Evolutionary conservation across 1,139 yeast species (phyloP).

Genomic region (Geotrichum phurueaensis): DNA sequence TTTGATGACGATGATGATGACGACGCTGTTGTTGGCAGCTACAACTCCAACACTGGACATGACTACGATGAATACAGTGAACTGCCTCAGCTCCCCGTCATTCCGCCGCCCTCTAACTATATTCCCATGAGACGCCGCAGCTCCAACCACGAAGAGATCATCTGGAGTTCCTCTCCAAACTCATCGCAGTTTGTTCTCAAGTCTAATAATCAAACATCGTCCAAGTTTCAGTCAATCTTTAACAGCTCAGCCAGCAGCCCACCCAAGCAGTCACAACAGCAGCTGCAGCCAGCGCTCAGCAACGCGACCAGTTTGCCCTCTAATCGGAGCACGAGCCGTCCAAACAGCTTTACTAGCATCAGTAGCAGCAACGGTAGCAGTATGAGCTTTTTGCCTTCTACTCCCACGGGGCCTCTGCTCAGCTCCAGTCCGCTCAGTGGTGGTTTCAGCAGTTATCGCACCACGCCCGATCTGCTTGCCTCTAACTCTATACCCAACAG

Average conservation of each 20-base stretch:
- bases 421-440: not conserved
- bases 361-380: not conserved
- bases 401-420: not conserved
- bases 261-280: constrained; percentile 1
- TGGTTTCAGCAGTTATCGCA: not conserved
- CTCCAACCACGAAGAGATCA: constrained; percentile 14
- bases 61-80: not conserved
- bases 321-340: not conserved
- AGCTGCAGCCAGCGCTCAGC: not conserved
- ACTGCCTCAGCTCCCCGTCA: not conserved
- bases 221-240: constrained; percentile 13
- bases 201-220: constrained; percentile 1
- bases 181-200: constrained; percentile 1
- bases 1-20: constrained; percentile 8
- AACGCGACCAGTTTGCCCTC: not conserved
- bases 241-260: constrained; percentile 5
- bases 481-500: not conserved
- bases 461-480: not conserved
- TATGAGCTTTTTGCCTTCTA: not conserved
- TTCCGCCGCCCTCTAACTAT: not conserved
- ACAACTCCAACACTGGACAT: not conserved
- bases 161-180: constrained; percentile 14
- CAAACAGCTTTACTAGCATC: not conserved
- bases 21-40: not conserved
- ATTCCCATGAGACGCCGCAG: constrained; percentile 7